These are phyloP conservation scores for Lentinula aciculospora DNA, from an alignment of 768 basidiomycete species.

Conservation along the genomic window DNA sequence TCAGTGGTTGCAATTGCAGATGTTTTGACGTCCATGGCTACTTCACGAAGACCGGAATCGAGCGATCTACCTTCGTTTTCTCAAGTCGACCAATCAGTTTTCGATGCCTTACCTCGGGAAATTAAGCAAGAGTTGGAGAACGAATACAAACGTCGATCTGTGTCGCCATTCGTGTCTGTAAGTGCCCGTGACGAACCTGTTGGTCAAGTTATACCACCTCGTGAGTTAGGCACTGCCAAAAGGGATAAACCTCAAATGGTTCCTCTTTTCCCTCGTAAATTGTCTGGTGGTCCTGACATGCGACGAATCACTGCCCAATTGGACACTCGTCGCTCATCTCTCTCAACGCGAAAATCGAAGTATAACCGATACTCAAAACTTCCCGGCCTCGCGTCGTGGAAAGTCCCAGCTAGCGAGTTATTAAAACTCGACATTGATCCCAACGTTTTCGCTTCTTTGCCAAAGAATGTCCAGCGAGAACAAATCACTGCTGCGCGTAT, in stretches of 20 bases:
- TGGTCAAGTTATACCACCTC: background rate
- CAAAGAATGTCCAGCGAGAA: constrained; percentile 65
- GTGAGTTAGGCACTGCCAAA: background rate
- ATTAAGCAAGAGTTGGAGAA: constrained; percentile 62
- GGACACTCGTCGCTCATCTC: constrained; percentile 34
- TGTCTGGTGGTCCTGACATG: constrained; percentile 37
- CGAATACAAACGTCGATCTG: constrained; percentile 60
- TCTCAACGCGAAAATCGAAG: constrained; percentile 26
- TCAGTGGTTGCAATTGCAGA: constrained; percentile 2
- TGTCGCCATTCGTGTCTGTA: constrained; percentile 34
- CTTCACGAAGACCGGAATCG: background rate
- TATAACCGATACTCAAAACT: constrained; percentile 29
- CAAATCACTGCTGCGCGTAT: constrained; percentile 59
- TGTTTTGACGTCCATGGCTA: background rate
- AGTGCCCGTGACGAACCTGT: background rate
- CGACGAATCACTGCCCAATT: constrained; percentile 61
- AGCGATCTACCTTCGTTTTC: constrained; percentile 63
- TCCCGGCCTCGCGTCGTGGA: constrained; percentile 27
- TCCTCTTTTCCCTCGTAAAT: constrained; percentile 14
- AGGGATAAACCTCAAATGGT: background rate
- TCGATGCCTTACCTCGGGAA: constrained; percentile 66
- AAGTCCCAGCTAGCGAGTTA: constrained; percentile 54
- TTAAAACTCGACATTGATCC: constrained; percentile 66
- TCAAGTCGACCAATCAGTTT: constrained; percentile 67
- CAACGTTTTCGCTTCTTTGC: constrained; percentile 60